Base-by-base conservation (phyloP, 2,329 filamentous ascomycete species). In the Calycina marina region DNA sequence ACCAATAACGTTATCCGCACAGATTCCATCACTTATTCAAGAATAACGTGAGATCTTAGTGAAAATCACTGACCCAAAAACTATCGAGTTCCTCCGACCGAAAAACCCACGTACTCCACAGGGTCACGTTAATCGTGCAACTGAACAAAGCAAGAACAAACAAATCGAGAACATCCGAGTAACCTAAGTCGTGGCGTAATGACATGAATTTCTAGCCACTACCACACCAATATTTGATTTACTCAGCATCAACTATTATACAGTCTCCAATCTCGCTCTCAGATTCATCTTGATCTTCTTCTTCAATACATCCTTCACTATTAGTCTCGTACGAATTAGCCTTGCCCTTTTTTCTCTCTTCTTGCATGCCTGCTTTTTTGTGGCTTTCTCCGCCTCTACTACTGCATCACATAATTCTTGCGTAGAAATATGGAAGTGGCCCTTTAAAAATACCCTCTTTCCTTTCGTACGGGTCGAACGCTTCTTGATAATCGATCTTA, bases 61-160 rank as follows among this genome's bases (percentile, higher is more conserved):
- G 25, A 42, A 44, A 16, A 42, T 40, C 20, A 42, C 20, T 34
- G 34, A 37, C 30, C 30, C 30, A 14, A 25, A 28, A 14, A 44
- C 40, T 16, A 40, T 40, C 25, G 31, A 38, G 18, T 39, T 14
- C 30, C 36, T 42, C 22, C 30, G 36, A 34, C 37, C 38, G 12
- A 44, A 42, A 25, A 39, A 34, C 36, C 30, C 38, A 6, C 30
- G 34, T 26, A 42, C 25, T 31, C 30, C 42, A 22, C 32, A 37
- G 34, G 31, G 30, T 27, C 31, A 44, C 28, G 26, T 43, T 38
- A 29, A 41, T 33, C 36, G 35, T 18, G 36, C 34, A 28, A 44
- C 41, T 33, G 13, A 46, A 39, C 30, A 39, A 26, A 42, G 35
- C 31, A 51, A 43, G 47, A 41, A 44, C 17, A 30, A 38, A 22